Conservation (phyloP, 192 early-diverging fungal genomes). For the Hyaloraphidium curvatum region DNA sequence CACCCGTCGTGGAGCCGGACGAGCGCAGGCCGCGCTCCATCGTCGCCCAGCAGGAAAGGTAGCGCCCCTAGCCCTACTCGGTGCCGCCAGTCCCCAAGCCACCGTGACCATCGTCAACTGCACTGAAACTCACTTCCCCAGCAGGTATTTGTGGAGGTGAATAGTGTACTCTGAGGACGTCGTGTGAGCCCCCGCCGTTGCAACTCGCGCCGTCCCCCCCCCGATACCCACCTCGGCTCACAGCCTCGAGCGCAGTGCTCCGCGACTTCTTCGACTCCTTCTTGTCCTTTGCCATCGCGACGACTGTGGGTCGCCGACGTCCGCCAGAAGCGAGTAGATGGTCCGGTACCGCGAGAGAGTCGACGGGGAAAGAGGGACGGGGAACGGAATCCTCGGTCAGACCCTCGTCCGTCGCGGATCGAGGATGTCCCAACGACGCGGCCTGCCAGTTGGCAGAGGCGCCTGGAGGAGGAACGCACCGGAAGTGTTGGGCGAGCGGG, state of each 20-base stretch:
- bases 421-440: no score
- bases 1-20: background rate
- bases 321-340: no score
- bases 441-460: no score
- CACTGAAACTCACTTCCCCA: conserved; percentile 34
- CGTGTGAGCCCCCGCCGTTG: background rate
- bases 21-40: background rate
- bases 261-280: conserved; percentile 57
- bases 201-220: no score
- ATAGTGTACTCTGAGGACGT: conserved; percentile 99
- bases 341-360: no score
- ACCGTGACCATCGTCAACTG: background rate
- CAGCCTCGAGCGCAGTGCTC: conserved; percentile 73
- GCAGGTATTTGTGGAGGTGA: conserved; percentile 91
- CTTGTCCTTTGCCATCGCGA: conserved; percentile 58
- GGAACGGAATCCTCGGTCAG: no score
- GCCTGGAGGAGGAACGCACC: no score
- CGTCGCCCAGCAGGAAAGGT: background rate
- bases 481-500: no score
- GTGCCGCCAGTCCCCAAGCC: background rate
- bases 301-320: background rate
- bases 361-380: no score
- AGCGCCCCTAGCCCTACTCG: background rate
- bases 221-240: no score
- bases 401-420: no score